A percentile compares a stretch with the other conserved stretches of the same genome.
Evolutionary conservation across 2,329 filamentous ascomycete genomes (phyloP).

Genomic region (Berkeleyomyces basicola): DNA sequence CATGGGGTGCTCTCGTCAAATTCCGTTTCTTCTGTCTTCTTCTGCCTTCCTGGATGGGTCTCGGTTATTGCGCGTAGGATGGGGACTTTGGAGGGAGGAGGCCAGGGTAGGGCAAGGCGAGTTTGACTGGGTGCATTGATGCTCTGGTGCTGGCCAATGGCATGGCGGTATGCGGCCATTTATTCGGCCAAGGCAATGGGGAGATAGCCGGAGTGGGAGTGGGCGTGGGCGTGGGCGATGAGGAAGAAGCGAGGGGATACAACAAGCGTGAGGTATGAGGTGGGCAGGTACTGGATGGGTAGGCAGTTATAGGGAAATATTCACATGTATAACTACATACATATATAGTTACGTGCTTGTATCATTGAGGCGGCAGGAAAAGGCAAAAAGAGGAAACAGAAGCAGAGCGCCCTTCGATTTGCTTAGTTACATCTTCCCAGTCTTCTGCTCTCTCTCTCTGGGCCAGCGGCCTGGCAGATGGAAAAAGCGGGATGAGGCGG

Average conservation of each 20-base stretch:
- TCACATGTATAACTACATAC: too few species aligned
- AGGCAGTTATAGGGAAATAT: too few species aligned
- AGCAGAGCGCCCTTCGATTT: background rate
- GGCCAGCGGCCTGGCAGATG: background rate
- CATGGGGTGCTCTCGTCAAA: background rate
- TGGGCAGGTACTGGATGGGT: too few species aligned
- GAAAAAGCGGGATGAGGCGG: background rate
- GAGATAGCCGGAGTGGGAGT: background rate
- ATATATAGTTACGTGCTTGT: too few species aligned
- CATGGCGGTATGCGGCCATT: conserved; percentile 4
- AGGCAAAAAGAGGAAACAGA: background rate
- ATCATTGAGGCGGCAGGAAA: background rate
- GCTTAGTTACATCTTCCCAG: background rate
- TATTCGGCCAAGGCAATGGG: conserved; percentile 6
- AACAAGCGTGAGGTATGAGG: too few species aligned
- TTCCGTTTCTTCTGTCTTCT: background rate
- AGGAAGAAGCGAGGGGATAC: background rate
- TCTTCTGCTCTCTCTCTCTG: background rate
- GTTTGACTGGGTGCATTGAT: background rate
- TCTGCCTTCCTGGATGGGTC: background rate
- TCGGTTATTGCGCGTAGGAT: background rate
- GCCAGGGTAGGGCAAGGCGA: background rate
- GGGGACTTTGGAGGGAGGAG: background rate
- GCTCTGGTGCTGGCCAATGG: background rate
- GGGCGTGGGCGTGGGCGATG: background rate